phyloP scores from a whole-genome alignment of 129 eudicot species.

The Apium graveolens region DNA sequence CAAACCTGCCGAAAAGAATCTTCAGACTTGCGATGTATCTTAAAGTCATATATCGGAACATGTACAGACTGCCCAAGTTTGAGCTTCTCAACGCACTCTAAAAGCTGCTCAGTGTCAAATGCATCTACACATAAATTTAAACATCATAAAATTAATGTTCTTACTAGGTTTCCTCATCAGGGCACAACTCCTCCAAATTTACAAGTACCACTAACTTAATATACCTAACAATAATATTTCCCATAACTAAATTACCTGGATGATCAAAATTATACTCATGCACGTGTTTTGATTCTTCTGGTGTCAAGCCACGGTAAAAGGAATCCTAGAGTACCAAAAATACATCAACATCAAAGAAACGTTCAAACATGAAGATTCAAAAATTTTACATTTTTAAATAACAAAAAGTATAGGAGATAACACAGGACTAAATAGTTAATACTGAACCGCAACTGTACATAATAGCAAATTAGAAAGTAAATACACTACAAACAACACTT shows the following conservation, averaged over 20 bases:
- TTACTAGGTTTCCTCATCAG: neutral
- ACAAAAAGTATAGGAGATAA: neutral
- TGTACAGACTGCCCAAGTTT: conserved; percentile 73
- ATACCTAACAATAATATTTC: neutral
- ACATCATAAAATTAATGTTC: neutral
- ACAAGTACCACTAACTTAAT: neutral
- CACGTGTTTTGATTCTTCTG: conserved; percentile 74
- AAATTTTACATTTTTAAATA: neutral
- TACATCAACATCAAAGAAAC: neutral
- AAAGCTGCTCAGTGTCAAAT: conserved; percentile 94
- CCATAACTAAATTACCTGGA: conserved; percentile 57
- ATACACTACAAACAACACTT: neutral
- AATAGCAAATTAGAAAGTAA: neutral
- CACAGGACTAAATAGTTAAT: neutral
- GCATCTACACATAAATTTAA: conserved; percentile 59
- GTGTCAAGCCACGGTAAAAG: conserved; percentile 87
- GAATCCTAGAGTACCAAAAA: conserved; percentile 62
- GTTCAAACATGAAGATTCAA: neutral
- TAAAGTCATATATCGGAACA: conserved; percentile 89
- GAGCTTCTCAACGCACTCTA: conserved; percentile 82
- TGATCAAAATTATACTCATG: conserved; percentile 97
- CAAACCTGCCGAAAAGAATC: conserved; percentile 91
- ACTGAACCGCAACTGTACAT: neutral
- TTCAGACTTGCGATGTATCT: conserved; percentile 71
- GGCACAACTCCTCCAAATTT: neutral